These are phyloP conservation scores for Podospora pseudoanserina DNA, from an alignment of 495 filamentous ascomycete species.

Conservation along the genomic window DNA sequence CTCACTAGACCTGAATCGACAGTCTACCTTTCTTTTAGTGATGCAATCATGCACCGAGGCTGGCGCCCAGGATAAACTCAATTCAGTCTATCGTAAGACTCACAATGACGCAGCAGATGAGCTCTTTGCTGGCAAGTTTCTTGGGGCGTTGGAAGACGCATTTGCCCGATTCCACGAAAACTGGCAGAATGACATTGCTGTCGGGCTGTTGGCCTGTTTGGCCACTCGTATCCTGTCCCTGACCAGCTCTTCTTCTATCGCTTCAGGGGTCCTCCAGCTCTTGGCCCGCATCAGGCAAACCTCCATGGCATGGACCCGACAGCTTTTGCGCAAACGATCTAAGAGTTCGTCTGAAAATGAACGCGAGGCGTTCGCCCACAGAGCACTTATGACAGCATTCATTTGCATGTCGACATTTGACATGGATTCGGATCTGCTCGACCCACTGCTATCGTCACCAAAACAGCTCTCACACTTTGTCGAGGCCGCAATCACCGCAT, in stretches of 20 bases:
- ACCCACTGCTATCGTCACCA: background rate
- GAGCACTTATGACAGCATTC: conserved; percentile 13
- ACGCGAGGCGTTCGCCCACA: conserved; percentile 3
- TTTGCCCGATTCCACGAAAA: conserved; percentile 16
- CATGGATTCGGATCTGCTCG: conserved; percentile 7
- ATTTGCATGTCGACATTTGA: conserved; percentile 18
- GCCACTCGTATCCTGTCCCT: conserved; percentile 21
- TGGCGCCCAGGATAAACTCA: conserved; percentile 29
- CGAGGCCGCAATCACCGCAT: conserved; percentile 11
- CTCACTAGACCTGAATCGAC: conserved; percentile 45
- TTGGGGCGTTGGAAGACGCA: conserved; percentile 8
- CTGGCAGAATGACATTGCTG: conserved; percentile 23
- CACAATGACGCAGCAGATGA: conserved; percentile 9
- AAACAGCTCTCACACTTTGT: conserved; percentile 4
- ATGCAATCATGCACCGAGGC: conserved; percentile 51
- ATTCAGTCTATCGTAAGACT: conserved; percentile 3
- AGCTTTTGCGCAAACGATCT: background rate
- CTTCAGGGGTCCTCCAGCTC: conserved; percentile 10
- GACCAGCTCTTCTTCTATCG: background rate
- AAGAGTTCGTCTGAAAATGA: background rate
- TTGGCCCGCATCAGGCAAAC: conserved; percentile 11
- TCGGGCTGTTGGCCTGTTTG: conserved; percentile 19
- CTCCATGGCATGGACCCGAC: conserved; percentile 19
- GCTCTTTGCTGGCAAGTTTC: background rate
- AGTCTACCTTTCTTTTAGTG: conserved; percentile 44